phyloP scores from a whole-genome alignment of 371 early-diverging fungal genomes.

The Rhizopus delemar region DNA sequence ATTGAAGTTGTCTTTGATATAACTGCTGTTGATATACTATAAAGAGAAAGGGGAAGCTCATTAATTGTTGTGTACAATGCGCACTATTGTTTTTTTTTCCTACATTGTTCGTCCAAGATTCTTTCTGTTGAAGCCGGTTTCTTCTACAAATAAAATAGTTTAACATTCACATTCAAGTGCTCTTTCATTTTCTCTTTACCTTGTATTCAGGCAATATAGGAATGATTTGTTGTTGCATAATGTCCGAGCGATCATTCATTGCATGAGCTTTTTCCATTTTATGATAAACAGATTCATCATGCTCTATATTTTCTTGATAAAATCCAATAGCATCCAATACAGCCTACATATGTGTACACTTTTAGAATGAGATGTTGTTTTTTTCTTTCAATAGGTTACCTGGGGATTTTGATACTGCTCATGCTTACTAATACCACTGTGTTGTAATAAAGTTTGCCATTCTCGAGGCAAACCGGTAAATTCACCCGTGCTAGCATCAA shows the following conservation, averaged over 20 bases:
- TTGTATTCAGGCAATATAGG: slow-evolving; percentile 8
- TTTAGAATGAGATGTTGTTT: neutral
- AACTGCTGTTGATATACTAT: slow-evolving; percentile 28
- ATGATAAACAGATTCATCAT: slow-evolving; percentile 81
- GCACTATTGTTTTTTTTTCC: neutral
- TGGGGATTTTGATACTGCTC: slow-evolving; percentile 95
- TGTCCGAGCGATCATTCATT: slow-evolving; percentile 12
- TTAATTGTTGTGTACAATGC: no score
- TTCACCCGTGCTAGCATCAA: slow-evolving; percentile 88
- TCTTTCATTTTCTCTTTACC: neutral
- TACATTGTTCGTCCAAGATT: slow-evolving; percentile 5
- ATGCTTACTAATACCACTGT: slow-evolving; percentile 92
- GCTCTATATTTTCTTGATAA: slow-evolving; percentile 71
- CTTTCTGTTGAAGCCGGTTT: neutral
- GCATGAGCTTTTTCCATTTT: slow-evolving; percentile 77
- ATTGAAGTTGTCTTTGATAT: slow-evolving; percentile 16
- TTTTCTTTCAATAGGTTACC: slow-evolving; percentile 36
- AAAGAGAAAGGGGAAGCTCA: neutral
- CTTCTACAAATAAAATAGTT: neutral
- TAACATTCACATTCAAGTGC: neutral
- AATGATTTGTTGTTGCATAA: neutral
- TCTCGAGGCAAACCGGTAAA: slow-evolving; percentile 93
- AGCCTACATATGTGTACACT: slow-evolving; percentile 48
- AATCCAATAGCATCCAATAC: slow-evolving; percentile 95
- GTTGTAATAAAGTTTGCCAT: slow-evolving; percentile 89